Evolutionary conservation across 495 filamentous ascomycete genomes (phyloP).

Genomic region (Sporormia fimetaria): DNA sequence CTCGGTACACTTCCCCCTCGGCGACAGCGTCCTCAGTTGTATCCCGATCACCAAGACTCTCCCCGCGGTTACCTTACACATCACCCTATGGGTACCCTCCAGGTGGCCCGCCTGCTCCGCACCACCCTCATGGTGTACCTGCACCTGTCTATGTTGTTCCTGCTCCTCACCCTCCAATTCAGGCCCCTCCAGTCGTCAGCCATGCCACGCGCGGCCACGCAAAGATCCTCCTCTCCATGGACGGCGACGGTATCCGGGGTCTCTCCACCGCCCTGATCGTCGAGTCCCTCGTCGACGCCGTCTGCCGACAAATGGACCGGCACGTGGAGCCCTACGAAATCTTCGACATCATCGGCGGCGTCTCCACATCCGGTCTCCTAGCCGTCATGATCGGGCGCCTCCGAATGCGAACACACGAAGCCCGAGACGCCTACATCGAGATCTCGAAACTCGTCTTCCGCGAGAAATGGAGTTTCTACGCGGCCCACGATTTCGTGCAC

Average conservation of each 20-base stretch:
- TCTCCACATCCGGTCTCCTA: conserved; percentile 85
- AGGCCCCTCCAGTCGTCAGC: no score
- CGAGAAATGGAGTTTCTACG: conserved; percentile 46
- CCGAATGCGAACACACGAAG: conserved; percentile 81
- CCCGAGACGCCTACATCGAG: conserved; percentile 84
- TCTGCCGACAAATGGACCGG: conserved; percentile 9
- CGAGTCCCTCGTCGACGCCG: conserved; percentile 17
- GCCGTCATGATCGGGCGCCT: conserved; percentile 94
- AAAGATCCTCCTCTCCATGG: conserved; percentile 15
- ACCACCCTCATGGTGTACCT: no score
- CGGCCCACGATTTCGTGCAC: conserved; percentile 62
- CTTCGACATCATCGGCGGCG: conserved; percentile 91
- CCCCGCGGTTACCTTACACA: no score
- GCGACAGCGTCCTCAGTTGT: no score
- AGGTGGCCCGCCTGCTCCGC: no score
- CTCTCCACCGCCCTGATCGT: conserved; percentile 16
- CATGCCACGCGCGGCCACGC: no score
- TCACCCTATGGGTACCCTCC: no score
- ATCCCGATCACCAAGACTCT: no score
- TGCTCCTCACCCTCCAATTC: no score
- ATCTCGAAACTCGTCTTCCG: conserved; percentile 88
- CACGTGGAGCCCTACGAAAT: conserved; percentile 75
- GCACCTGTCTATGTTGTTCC: no score
- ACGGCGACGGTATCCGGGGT: conserved; percentile 19
- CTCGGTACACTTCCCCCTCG: no score